These are phyloP conservation scores for Neoboletus subvelutipes DNA, from an alignment of 768 basidiomycete species.

Conservation along the genomic window DNA sequence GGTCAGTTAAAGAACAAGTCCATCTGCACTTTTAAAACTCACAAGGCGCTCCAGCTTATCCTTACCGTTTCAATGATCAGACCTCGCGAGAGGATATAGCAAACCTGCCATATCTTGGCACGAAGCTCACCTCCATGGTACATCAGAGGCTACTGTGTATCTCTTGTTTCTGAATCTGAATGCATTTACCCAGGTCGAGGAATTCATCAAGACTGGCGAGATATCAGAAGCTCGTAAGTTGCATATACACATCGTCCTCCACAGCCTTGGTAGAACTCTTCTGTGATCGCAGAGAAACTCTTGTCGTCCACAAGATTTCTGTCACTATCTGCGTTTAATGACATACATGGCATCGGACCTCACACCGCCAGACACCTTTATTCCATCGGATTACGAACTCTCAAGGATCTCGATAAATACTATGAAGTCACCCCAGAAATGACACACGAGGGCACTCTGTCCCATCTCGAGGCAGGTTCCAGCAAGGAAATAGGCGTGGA, in stretches of 20 bases:
- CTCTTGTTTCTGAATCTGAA: background rate
- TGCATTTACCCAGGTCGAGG: conserved; percentile 48
- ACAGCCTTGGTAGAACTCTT: background rate
- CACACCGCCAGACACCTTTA: conserved; percentile 66
- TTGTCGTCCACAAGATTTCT: conserved; percentile 51
- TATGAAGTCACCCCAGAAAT: conserved; percentile 46
- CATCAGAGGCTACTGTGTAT: background rate
- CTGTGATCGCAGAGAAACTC: conserved; percentile 43
- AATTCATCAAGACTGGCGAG: conserved; percentile 53
- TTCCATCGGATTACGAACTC: conserved; percentile 60
- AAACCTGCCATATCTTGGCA: conserved; percentile 49
- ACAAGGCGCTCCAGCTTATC: conserved; percentile 43
- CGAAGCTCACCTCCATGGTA: conserved; percentile 52
- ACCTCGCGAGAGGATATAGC: conserved; percentile 39
- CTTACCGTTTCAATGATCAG: conserved; percentile 39
- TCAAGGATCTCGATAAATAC: conserved; percentile 67
- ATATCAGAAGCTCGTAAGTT: conserved; percentile 57
- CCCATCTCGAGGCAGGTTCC: conserved; percentile 23
- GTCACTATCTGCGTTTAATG: conserved; percentile 55
- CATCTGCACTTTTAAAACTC: background rate
- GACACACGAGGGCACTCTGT: conserved; percentile 20
- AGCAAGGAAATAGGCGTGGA: conserved; percentile 31
- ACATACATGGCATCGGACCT: conserved; percentile 74
- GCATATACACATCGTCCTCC: conserved; percentile 13
- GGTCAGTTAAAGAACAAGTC: conserved; percentile 28